A percentile compares a stretch with the other conserved stretches of the same genome.
phyloP scores from a whole-genome alignment of 2,329 filamentous ascomycete species.

The Phialocephala subalpina region DNA sequence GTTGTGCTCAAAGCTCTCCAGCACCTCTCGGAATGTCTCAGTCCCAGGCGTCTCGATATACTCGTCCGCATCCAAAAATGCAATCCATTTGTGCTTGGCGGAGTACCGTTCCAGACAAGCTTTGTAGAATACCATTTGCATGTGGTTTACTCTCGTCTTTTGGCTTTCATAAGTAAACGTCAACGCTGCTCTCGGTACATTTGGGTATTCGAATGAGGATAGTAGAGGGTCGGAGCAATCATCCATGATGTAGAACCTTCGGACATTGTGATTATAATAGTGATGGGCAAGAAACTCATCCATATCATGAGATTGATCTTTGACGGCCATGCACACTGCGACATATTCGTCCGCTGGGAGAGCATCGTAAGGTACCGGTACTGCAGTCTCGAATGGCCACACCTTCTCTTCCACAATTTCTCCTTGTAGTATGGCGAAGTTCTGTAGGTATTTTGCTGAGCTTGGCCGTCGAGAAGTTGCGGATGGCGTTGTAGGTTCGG shows the following conservation, averaged over 20 bases:
- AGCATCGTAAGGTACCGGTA: neutral
- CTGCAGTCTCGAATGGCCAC: neutral
- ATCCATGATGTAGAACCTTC: conserved; percentile 41
- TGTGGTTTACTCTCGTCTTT: conserved; percentile 8
- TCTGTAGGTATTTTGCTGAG: no score
- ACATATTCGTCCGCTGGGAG: conserved; percentile 33
- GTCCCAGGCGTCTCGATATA: conserved; percentile 34
- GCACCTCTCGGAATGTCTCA: conserved; percentile 39
- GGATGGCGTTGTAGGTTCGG: no score
- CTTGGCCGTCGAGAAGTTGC: no score
- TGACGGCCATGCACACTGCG: conserved; percentile 38
- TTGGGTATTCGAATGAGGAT: conserved; percentile 31
- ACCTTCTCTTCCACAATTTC: no score
- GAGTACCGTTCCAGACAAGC: conserved; percentile 37
- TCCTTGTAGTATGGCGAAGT: no score
- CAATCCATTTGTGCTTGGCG: conserved; percentile 44
- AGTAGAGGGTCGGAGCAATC: conserved; percentile 39
- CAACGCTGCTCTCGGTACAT: conserved; percentile 33
- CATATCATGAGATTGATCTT: conserved; percentile 37
- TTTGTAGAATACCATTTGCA: conserved; percentile 36
- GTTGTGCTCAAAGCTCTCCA: conserved; percentile 39
- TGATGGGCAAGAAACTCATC: conserved; percentile 39
- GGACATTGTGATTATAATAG: conserved; percentile 38
- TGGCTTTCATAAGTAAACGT: conserved; percentile 37
- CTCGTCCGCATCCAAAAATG: conserved; percentile 45